A percentile compares a stretch with the other conserved stretches of the same genome.
Conservation (phyloP, 2,329 filamentous ascomycete genomes). For the Fusarium multiceps region DNA sequence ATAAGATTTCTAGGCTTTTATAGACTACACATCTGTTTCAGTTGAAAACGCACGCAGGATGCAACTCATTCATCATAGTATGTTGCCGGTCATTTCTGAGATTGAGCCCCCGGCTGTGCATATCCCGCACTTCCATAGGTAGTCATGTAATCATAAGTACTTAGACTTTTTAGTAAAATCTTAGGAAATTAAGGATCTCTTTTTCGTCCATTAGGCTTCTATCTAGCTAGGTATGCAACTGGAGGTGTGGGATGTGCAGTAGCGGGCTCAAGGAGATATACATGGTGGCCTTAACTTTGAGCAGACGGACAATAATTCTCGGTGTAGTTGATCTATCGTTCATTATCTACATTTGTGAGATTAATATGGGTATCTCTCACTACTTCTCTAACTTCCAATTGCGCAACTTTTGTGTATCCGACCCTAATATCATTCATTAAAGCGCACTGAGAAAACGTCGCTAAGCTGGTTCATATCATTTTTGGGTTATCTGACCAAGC, state of each 20-base stretch:
- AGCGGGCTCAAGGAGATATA: too few relatives aligned
- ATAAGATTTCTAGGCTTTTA: neutral
- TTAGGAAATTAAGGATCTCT: too few relatives aligned
- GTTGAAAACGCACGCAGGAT: neutral
- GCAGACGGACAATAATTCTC: neutral
- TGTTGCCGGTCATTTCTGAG: neutral
- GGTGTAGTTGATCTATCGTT: neutral
- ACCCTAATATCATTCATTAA: conserved; percentile 17
- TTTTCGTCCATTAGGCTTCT: too few relatives aligned
- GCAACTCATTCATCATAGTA: neutral
- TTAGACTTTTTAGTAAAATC: too few relatives aligned
- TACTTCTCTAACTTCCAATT: conserved; percentile 35
- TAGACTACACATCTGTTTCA: neutral
- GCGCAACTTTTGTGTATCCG: conserved; percentile 41
- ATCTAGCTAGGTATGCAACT: too few relatives aligned
- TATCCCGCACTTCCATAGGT: too few relatives aligned
- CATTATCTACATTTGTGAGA: conserved; percentile 18
- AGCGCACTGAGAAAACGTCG: conserved; percentile 2
- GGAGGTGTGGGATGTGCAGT: too few relatives aligned
- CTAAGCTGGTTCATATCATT: neutral
- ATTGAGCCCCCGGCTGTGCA: neutral
- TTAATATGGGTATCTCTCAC: conserved; percentile 47
- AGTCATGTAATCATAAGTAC: too few relatives aligned
- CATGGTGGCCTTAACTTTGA: neutral
- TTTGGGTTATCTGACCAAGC: neutral